phyloP scores from a whole-genome alignment of 2,329 filamentous ascomycete genomes.

The Fusarium sp. region DNA sequence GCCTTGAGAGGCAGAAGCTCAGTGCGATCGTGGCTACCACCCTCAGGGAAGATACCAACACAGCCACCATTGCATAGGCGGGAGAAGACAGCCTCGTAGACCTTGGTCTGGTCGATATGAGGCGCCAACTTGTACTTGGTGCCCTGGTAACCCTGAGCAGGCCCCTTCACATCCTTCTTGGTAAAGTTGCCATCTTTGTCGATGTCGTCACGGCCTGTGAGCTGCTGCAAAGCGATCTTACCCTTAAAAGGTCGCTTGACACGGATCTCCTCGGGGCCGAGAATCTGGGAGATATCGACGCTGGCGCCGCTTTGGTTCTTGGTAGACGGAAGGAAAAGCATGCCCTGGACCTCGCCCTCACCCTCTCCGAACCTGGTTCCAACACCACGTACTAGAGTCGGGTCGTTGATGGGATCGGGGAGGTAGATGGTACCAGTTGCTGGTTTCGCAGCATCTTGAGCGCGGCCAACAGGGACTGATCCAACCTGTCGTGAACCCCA shows the following conservation, averaged over 20 bases:
- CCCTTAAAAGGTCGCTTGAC: conserved; percentile 90
- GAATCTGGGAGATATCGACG: conserved; percentile 85
- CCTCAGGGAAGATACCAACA: conserved; percentile 97
- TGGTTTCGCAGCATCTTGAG: conserved; percentile 87
- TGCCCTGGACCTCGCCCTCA: conserved; percentile 81
- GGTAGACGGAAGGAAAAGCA: conserved; percentile 86
- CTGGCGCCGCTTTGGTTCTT: conserved; percentile 82
- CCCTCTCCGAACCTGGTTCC: conserved; percentile 83
- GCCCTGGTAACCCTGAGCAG: conserved; percentile 75
- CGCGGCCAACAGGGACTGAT: conserved; percentile 91
- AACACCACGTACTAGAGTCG: conserved; percentile 81
- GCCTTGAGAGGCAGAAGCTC: conserved; percentile 94
- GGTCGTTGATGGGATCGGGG: conserved; percentile 87
- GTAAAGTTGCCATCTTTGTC: conserved; percentile 74
- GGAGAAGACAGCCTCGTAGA: conserved; percentile 93
- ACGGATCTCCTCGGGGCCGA: conserved; percentile 82
- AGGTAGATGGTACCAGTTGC: conserved; percentile 86
- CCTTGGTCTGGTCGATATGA: conserved; percentile 92
- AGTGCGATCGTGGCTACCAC: conserved; percentile 93
- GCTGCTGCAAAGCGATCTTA: conserved; percentile 78
- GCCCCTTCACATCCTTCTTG: conserved; percentile 65
- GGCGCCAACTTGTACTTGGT: conserved; percentile 89
- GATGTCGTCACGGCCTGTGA: conserved; percentile 83
- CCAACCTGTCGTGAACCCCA: conserved; percentile 86
- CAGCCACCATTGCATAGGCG: conserved; percentile 85